A percentile compares a stretch with the other conserved stretches of the same genome.
These are phyloP conservation scores for Chrysosporium keratinophilum DNA, from an alignment of 2,329 filamentous ascomycete genomes.

Conservation along the genomic window DNA sequence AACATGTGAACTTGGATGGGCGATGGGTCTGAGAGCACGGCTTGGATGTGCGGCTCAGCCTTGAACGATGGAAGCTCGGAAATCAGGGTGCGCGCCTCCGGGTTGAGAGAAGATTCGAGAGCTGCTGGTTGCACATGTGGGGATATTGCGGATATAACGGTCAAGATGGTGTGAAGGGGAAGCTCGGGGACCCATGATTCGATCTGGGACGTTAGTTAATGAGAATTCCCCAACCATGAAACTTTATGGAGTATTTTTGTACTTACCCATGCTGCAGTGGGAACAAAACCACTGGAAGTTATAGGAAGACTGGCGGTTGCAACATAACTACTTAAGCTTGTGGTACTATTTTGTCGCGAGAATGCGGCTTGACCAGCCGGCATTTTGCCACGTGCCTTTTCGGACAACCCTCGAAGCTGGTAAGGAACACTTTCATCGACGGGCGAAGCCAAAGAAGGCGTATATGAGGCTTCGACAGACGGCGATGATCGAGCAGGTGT, in stretches of 20 bases:
- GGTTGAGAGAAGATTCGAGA: slow-evolving; percentile 32
- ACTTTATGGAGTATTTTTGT: not conserved
- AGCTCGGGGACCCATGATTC: slow-evolving; percentile 89
- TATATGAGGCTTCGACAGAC: slow-evolving; percentile 47
- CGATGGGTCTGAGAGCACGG: slow-evolving; percentile 58
- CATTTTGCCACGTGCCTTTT: slow-evolving; percentile 94
- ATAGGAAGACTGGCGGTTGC: slow-evolving; percentile 46
- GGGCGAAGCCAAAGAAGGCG: slow-evolving; percentile 58
- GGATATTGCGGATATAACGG: slow-evolving; percentile 55
- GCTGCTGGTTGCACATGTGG: slow-evolving; percentile 42
- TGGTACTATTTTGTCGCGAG: slow-evolving; percentile 80
- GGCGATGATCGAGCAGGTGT: slow-evolving; percentile 50
- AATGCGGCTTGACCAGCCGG: slow-evolving; percentile 73
- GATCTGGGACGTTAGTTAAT: slow-evolving; percentile 44
- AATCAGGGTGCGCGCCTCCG: slow-evolving; percentile 35
- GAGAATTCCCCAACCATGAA: too few species aligned
- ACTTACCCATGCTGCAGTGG: slow-evolving; percentile 62
- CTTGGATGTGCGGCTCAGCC: slow-evolving; percentile 51
- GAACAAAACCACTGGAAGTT: slow-evolving; percentile 54
- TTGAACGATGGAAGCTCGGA: slow-evolving; percentile 35
- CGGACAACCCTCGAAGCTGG: slow-evolving; percentile 85
- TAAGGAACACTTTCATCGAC: slow-evolving; percentile 69
- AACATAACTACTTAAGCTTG: slow-evolving; percentile 61
- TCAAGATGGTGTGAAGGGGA: slow-evolving; percentile 75
- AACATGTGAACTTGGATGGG: slow-evolving; percentile 75